Percentiles rank a stretch among this genome's conserved stretches.
Conservation (phyloP, 306 rosid genomes). For the Prunus armeniaca region DNA sequence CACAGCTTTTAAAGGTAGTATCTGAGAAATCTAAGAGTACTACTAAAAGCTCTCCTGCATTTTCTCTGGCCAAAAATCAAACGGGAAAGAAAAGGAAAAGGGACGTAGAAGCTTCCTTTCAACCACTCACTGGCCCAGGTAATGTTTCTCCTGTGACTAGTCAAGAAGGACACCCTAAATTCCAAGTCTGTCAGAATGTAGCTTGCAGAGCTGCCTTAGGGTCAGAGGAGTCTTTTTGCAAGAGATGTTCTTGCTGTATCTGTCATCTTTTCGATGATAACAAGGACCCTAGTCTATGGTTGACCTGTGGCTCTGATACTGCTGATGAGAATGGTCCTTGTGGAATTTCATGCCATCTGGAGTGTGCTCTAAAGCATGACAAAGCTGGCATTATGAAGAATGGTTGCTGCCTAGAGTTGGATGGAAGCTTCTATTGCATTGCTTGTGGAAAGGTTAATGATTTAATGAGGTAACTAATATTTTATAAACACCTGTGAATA, state of each 20-base stretch:
- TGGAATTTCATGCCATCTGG: slow-evolving; percentile 92
- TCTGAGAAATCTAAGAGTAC: slow-evolving; percentile 50
- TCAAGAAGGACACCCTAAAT: slow-evolving; percentile 43
- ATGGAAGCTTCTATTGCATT: slow-evolving; percentile 74
- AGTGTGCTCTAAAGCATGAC: slow-evolving; percentile 77
- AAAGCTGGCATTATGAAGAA: slow-evolving; percentile 62
- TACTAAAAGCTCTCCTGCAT: slow-evolving; percentile 22
- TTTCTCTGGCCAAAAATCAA: slow-evolving; percentile 39
- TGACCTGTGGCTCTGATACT: slow-evolving; percentile 62
- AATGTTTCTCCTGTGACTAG: slow-evolving; percentile 28
- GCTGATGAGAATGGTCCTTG: slow-evolving; percentile 53
- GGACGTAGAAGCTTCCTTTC: slow-evolving; percentile 31
- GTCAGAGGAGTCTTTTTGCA: slow-evolving; percentile 70
- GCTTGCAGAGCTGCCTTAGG: slow-evolving; percentile 74
- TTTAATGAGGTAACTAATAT: slow-evolving; percentile 64
- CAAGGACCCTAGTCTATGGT: slow-evolving; percentile 96
- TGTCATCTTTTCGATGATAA: slow-evolving; percentile 81
- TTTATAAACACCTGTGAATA: slow-evolving; percentile 4
- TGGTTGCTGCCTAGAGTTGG: slow-evolving; percentile 44
- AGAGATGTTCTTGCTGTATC: slow-evolving; percentile 90
- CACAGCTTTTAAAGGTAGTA: slow-evolving; percentile 61
- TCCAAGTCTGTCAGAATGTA: slow-evolving; percentile 57
- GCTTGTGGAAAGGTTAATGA: slow-evolving; percentile 74
- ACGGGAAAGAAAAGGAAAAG: slow-evolving; percentile 56
- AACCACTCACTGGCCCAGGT: slow-evolving; percentile 29